A percentile compares a stretch with the other conserved stretches of the same genome.
Evolutionary conservation across 2,329 filamentous ascomycete genomes (phyloP).

Genomic region (Karstenula rhodostoma): DNA sequence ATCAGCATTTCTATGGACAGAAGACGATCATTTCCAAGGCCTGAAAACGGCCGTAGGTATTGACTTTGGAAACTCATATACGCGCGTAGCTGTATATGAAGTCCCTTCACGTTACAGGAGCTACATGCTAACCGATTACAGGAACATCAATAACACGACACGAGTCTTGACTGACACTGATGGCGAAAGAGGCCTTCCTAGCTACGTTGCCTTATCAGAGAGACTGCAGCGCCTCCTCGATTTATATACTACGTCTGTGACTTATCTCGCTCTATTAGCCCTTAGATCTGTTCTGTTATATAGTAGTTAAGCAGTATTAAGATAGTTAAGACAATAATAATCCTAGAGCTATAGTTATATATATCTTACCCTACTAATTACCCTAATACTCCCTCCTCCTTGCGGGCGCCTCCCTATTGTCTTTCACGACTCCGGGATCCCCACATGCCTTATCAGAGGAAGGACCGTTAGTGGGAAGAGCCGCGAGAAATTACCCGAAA

Average conservation of each 20-base stretch:
- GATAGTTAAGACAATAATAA: too few species aligned
- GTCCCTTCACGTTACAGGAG: background rate
- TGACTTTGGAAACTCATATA: conserved; percentile 5
- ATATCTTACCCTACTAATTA: too few species aligned
- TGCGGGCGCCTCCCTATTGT: too few species aligned
- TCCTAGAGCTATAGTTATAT: too few species aligned
- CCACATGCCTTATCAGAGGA: background rate
- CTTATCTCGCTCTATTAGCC: too few species aligned
- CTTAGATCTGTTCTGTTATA: too few species aligned
- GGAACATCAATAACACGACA: background rate
- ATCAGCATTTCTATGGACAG: too few species aligned
- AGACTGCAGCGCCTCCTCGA: too few species aligned
- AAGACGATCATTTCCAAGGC: conserved; percentile 30
- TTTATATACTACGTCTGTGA: too few species aligned
- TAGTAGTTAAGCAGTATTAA: too few species aligned
- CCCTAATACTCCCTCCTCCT: too few species aligned
- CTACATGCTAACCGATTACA: background rate
- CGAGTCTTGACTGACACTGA: background rate
- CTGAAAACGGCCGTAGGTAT: conserved; percentile 2
- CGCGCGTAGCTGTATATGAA: conserved; percentile 4
- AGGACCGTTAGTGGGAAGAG: background rate
- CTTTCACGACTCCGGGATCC: too few species aligned
- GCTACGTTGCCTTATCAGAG: background rate
- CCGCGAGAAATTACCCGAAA: background rate
- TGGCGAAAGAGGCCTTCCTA: background rate